phyloP scores from a whole-genome alignment of 768 basidiomycete genomes.

The Hydnomerulius pinastri region DNA sequence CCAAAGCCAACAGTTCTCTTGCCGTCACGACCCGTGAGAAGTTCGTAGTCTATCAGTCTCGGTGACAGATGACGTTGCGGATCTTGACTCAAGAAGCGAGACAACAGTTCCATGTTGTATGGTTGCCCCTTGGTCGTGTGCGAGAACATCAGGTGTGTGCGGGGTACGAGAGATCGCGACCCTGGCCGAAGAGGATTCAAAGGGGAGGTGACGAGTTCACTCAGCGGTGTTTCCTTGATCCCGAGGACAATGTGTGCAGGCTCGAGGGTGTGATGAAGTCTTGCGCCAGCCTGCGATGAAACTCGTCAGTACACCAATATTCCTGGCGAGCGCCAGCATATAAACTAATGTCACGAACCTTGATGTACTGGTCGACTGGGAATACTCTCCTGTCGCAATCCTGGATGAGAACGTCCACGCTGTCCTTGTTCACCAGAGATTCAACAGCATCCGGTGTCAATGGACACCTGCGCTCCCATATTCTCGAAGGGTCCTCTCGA shows the following conservation, averaged over 20 bases:
- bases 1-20: constrained; percentile 89
- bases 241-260: constrained; percentile 78
- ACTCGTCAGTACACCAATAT: not conserved
- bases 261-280: constrained; percentile 52
- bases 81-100: constrained; percentile 53
- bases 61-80: constrained; percentile 33
- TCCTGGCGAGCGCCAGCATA: not conserved
- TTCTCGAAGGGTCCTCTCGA: constrained; percentile 74
- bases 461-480: constrained; percentile 88
- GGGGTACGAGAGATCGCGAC: constrained; percentile 33
- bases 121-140: constrained; percentile 87
- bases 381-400: constrained; percentile 78
- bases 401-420: constrained; percentile 72
- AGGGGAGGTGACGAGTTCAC: constrained; percentile 55
- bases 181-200: constrained; percentile 28
- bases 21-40: constrained; percentile 61
- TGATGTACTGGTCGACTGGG: constrained; percentile 56
- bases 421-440: constrained; percentile 53
- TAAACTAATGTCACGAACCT: constrained; percentile 52
- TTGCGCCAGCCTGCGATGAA: constrained; percentile 71
- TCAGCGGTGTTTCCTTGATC: constrained; percentile 84
- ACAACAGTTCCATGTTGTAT: constrained; percentile 82
- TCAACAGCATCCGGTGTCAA: constrained; percentile 76
- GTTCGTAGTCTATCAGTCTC: constrained; percentile 82
- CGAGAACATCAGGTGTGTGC: constrained; percentile 90